Base-by-base conservation (phyloP, 108 stramenopile genomes). In the Discostella stelligeroides region DNA sequence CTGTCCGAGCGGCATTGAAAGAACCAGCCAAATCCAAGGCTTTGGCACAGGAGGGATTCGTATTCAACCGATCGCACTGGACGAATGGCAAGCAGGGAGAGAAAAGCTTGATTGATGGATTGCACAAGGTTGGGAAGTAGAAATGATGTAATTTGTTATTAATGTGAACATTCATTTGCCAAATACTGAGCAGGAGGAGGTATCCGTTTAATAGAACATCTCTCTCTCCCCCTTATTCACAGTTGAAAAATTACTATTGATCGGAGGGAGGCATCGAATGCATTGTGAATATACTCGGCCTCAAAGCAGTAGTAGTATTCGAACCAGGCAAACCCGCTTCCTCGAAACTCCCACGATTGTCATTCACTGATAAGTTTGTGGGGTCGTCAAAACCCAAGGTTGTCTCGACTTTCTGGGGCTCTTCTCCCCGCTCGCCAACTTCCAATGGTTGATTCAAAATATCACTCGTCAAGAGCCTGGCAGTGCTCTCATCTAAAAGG, bases 1-100 rank as follows among this genome's bases (percentile, higher is more conserved):
- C 91, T 28, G 71, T 96, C 37, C 82, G 95, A 68, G 70, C 67
- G 24, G 92, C 84, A 57, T 74, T 94, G 41, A 96, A 96, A 88
- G 95, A 96, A 74, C 95, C 95, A 10, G 86, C 89, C 13, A 91
- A 90, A 68, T 82, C 84, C 34, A 88, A 92, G 80, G 89, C 92
- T 45, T 41, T 87, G 79, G 83, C 79, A 7, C 84, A 92, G 65
- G 89, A 90, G 58, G 55, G 74, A 1, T 92, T 92, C 73, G 47
- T 68, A 0, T 96, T 93, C 87, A 95, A 93, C 42, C 55, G 70
- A 18, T 63, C 88, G 11, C 27, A 42, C 4, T 93, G 89, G 89
- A 63, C 49, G 21, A 77, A 20, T 47, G 92, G 89, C 46, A 63
- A 46, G 37, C 79, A 81, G 70, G 82, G 82, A 13, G 39, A 66